These are phyloP conservation scores for Geosmithia flava DNA, from an alignment of 2,329 filamentous ascomycete species.

Conservation along the genomic window DNA sequence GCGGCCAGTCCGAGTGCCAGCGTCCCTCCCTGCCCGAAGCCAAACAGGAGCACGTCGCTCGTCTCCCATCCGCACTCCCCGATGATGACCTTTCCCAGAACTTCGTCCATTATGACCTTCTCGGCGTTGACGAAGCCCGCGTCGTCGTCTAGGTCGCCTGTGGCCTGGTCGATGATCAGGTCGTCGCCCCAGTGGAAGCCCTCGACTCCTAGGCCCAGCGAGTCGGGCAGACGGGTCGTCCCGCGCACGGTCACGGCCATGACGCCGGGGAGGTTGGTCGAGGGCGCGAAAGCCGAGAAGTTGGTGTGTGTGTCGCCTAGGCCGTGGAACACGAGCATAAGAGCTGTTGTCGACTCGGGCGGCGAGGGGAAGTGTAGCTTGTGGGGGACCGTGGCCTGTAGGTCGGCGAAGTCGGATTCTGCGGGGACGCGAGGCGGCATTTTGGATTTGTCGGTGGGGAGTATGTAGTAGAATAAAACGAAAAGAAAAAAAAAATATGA, in stretches of 20 bases:
- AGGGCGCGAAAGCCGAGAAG: conserved; percentile 57
- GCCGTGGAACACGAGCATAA: conserved; percentile 75
- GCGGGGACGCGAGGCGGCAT: conserved; percentile 39
- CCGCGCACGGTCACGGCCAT: conserved; percentile 64
- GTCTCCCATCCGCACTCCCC: conserved; percentile 44
- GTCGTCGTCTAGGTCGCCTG: conserved; percentile 46
- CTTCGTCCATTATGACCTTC: conserved; percentile 29
- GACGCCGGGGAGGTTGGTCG: conserved; percentile 65
- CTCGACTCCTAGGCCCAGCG: conserved; percentile 26
- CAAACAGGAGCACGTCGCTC: conserved; percentile 50
- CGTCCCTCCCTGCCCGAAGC: conserved; percentile 56
- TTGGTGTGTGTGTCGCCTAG: conserved; percentile 63
- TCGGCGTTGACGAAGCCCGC: conserved; percentile 44
- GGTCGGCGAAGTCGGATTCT: conserved; percentile 32
- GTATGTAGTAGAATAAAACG: neutral
- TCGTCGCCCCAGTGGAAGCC: conserved; percentile 58
- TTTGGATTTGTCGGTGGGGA: neutral
- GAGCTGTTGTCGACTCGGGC: conserved; percentile 53
- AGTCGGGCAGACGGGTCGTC: conserved; percentile 51
- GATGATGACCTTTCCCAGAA: conserved; percentile 40
- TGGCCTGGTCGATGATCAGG: conserved; percentile 27
- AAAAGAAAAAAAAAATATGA: neutral
- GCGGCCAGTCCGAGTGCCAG: conserved; percentile 44
- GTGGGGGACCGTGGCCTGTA: conserved; percentile 26
- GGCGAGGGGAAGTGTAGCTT: conserved; percentile 37